Evolutionary conservation across 2,329 filamentous ascomycete genomes (phyloP).

Genomic region (Nemania bipapillata): DNA sequence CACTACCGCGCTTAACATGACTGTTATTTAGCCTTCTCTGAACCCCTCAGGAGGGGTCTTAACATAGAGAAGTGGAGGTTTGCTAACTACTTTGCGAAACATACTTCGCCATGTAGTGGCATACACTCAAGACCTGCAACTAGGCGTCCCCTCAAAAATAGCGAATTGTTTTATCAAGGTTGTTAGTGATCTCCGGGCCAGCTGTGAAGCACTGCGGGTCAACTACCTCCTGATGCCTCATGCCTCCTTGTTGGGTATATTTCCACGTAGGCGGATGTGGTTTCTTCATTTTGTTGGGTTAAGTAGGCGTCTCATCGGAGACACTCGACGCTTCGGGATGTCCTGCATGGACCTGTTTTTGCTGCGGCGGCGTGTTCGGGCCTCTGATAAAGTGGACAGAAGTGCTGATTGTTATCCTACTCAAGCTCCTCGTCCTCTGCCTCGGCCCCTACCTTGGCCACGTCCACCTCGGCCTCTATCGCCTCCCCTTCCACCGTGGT

Average conservation of each 20-base stretch:
- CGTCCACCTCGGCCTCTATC: constrained; percentile 67
- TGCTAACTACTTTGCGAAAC: neutral
- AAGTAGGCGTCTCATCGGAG: neutral
- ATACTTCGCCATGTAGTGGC: constrained; percentile 4
- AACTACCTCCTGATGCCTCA: constrained; percentile 5
- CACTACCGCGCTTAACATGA: constrained; percentile 6
- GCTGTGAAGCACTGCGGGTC: neutral
- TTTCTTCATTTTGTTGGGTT: neutral
- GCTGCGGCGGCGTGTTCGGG: constrained; percentile 2
- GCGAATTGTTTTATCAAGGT: constrained; percentile 1
- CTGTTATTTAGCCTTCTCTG: neutral
- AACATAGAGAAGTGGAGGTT: neutral
- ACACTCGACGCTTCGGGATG: neutral
- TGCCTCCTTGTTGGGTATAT: constrained; percentile 18
- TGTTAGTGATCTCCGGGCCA: constrained; percentile 2
- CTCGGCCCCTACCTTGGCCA: constrained; percentile 60
- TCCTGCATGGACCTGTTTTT: constrained; percentile 5
- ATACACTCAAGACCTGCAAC: neutral
- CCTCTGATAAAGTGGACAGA: constrained; percentile 13
- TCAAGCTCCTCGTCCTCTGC: constrained; percentile 55
- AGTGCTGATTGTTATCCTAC: neutral
- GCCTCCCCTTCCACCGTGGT: constrained; percentile 67
- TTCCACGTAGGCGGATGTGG: neutral
- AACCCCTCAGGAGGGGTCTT: neutral
- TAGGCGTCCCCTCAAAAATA: neutral